Evolutionary conservation across 169 alveolate species (phyloP), one percentile per base, ranked within the genome.

Genomic region (Cryptosporidium andersoni): DNA sequence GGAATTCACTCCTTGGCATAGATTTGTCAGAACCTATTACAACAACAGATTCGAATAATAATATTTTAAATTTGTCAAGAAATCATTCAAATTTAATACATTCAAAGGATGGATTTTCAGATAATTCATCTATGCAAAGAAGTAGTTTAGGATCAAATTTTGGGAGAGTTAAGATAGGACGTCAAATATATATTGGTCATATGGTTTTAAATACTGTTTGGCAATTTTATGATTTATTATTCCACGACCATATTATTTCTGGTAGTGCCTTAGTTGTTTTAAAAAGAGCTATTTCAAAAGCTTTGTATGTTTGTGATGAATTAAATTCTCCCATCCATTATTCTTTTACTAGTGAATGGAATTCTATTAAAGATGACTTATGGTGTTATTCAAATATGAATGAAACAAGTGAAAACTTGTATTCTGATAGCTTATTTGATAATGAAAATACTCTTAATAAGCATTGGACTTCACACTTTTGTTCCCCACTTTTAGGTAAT

Each of bases 221-320:
- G 85, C 85, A 74, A 34, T 74, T 68, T n/a, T 74, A 74, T 47
- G 85, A 74, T 48, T 64, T 74, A 55, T 63, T 74, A 40, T 74
- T 74, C 40, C 55, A 74, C 39, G 40, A 74, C 45, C 85, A 74
- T 60, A 68, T 74, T 36, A 74, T 74, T 42, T 74, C 85, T 11
- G 85, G 85, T n/a, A 68, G 74, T 25, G 85, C 85, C 6, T 36
- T 74, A 43, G 85, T 74, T 74, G 74, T 74, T 4, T 68, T 74
- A 4, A 74, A 74, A 55, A 74, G 49, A 48, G 85, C 85, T 8
- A 74, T 74, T 56, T 74, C 85, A 14, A 47, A 62, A 25, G 60
- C 60, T 16, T 74, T 56, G 16, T 74, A 74, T 34, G 55, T 68
- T 9, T 74, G 74, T 74, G 85, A 74, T 45, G 85, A 74, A 51